A percentile compares a stretch with the other conserved stretches of the same genome.
phyloP scores from a whole-genome alignment of 441 rosid species.

The Erysimum cheiri region DNA sequence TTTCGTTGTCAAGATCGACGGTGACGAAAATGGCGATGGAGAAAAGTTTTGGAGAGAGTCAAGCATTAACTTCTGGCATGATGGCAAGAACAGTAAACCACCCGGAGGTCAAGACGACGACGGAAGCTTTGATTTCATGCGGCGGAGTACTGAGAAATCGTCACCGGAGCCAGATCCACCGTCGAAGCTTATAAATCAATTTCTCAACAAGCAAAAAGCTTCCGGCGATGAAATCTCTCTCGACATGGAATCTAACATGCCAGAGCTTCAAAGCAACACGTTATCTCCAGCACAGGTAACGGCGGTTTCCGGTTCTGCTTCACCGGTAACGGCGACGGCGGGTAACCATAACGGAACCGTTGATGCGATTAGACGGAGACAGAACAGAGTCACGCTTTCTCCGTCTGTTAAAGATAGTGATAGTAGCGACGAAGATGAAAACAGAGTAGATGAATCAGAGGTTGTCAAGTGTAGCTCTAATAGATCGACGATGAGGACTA shows the following conservation, averaged over 20 bases:
- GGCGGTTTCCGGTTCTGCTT: slow-evolving; percentile 45
- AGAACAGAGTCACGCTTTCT: slow-evolving; percentile 43
- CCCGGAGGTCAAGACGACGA: slow-evolving; percentile 13
- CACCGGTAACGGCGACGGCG: slow-evolving; percentile 27
- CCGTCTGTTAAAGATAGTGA: slow-evolving; percentile 43
- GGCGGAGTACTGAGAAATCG: slow-evolving; percentile 12
- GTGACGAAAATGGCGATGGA: slow-evolving; percentile 27
- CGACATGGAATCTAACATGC: slow-evolving; percentile 67
- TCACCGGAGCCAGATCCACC: slow-evolving; percentile 61
- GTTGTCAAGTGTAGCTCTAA: slow-evolving; percentile 51
- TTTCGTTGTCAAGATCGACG: slow-evolving; percentile 50
- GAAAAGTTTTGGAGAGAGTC: slow-evolving; percentile 61
- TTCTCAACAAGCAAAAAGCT: slow-evolving; percentile 70
- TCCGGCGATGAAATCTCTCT: slow-evolving; percentile 73
- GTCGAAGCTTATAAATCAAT: slow-evolving; percentile 74
- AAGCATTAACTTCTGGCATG: slow-evolving; percentile 55
- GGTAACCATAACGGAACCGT: slow-evolving; percentile 7
- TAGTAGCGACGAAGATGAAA: slow-evolving; percentile 38
- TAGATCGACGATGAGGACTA: slow-evolving; percentile 43
- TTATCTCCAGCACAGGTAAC: slow-evolving; percentile 25
- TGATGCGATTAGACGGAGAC: slow-evolving; percentile 52
- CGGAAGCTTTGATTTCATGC: slow-evolving; percentile 51
- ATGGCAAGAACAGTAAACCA: slow-evolving; percentile 20
- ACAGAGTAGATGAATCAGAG: slow-evolving; percentile 36
- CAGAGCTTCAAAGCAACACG: slow-evolving; percentile 48